Base-by-base conservation (phyloP, 148 eudicot species). In the Linanthus parryae region DNA sequence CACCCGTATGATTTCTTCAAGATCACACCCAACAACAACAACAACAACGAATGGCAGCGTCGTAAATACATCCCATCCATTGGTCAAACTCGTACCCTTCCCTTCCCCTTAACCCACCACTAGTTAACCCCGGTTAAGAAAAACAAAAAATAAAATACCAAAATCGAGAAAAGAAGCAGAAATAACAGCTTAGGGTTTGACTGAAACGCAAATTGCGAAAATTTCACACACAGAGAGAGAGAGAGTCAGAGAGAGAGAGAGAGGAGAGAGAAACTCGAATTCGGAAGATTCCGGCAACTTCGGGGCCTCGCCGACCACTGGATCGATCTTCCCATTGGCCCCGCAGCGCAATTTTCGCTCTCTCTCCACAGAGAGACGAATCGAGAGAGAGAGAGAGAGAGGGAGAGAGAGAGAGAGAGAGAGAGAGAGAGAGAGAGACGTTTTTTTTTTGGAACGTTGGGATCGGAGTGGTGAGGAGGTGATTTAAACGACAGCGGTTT, bases 261-360 rank as follows among this genome's bases (percentile, higher is more conserved):
- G 47, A 21, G 8, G 49, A 44, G 28, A 28, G 26, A 30, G 53
- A 28, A 41, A 38, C 3, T 48, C 14, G 12, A 15, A 35, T 40
- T 52, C 50, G 34, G 52, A 31, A 34, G 58, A 43, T 31, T 61
- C 65, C 66, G 66, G 65, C 66, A 48, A 41, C 30, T 46, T 54
- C 61, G 72, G 66, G 43, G 51, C 19, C 22, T 53, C 61, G 25
- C 57, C 66, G 66, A 52, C 44, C 38, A 26, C 30, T 33, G 55
- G 72, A 61, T 67, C 66, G 66, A 67, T 48, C 66, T 46, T 17
- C 21, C 25, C 20, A 21, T 48, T 59, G 60, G 17, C 52, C 43
- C 10, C 21, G 19, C 61, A 30, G 41, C 51, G 33, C 30, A 44
- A 44, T 21, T 31, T 2, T 16, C 45, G 31, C 56, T 48, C 48